Evolutionary conservation across 2,329 filamentous ascomycete genomes (phyloP).

Genomic region (Sporothrix variecibatus): DNA sequence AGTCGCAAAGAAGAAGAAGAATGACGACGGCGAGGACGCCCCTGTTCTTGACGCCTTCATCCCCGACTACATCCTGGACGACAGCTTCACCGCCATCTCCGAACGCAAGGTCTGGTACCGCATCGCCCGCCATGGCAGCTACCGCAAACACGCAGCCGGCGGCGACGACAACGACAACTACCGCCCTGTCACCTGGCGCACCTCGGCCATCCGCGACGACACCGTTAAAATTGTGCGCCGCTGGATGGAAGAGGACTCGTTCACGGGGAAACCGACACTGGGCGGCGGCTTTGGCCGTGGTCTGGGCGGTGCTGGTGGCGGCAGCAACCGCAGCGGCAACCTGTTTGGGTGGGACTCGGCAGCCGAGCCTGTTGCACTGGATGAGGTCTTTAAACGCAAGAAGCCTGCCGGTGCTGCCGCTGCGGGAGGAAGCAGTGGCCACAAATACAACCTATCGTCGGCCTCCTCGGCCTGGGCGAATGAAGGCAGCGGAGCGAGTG

Average conservation of each 20-base stretch:
- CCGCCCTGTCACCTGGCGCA: slow-evolving; percentile 57
- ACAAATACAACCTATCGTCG: background rate
- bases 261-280: slow-evolving; percentile 52
- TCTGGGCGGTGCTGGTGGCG: slow-evolving; percentile 33
- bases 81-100: slow-evolving; percentile 56
- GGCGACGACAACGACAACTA: slow-evolving; percentile 58
- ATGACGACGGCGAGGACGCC: background rate
- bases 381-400: slow-evolving; percentile 46
- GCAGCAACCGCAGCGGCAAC: slow-evolving; percentile 45
- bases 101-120: slow-evolving; percentile 68
- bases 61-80: slow-evolving; percentile 50
- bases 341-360: slow-evolving; percentile 65
- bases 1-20: background rate
- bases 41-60: slow-evolving; percentile 37
- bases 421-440: background rate
- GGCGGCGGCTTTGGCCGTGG: slow-evolving; percentile 33
- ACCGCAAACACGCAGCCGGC: slow-evolving; percentile 49
- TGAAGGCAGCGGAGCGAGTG: slow-evolving; percentile 2
- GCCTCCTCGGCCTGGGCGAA: background rate
- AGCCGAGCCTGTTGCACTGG: slow-evolving; percentile 53
- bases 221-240: slow-evolving; percentile 61
- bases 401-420: slow-evolving; percentile 13
- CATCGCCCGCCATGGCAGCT: slow-evolving; percentile 61
- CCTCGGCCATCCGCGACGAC: slow-evolving; percentile 55
- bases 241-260: slow-evolving; percentile 68